A percentile compares a stretch with the other conserved stretches of the same genome.
phyloP scores from a whole-genome alignment of 2,329 filamentous ascomycete species.

The Alternaria consortialis region DNA sequence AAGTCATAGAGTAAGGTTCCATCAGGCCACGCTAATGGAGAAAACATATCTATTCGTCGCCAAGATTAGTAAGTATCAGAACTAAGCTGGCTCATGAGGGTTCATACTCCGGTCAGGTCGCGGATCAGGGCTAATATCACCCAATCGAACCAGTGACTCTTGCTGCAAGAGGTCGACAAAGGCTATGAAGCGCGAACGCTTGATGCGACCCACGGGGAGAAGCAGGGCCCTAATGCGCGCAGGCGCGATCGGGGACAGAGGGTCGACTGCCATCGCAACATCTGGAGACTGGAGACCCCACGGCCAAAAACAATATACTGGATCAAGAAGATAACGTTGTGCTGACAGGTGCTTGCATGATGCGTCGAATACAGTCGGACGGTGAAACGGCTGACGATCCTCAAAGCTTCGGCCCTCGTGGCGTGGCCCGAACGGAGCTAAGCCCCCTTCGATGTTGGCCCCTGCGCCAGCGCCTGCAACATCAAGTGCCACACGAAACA shows the following conservation, averaged over 20 bases:
- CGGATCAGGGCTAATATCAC: constrained; percentile 85
- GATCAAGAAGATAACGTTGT: constrained; percentile 21
- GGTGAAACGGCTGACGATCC: constrained; percentile 27
- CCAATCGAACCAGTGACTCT: constrained; percentile 83
- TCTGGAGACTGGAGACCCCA: constrained; percentile 43
- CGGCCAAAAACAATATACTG: constrained; percentile 23
- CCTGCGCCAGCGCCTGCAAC: constrained; percentile 20
- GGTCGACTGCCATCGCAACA: constrained; percentile 84
- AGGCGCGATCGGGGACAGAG: constrained; percentile 83
- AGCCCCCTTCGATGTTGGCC: constrained; percentile 11
- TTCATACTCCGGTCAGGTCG: constrained; percentile 83
- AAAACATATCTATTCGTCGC: constrained; percentile 80
- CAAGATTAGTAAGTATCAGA: constrained; percentile 44
- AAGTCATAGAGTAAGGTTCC: constrained; percentile 91
- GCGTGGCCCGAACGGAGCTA: constrained; percentile 28
- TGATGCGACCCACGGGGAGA: constrained; percentile 86
- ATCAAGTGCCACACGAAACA: constrained; percentile 15
- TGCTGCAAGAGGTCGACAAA: constrained; percentile 81
- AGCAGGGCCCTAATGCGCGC: constrained; percentile 89
- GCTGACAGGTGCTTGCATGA: constrained; percentile 29
- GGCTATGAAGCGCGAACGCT: constrained; percentile 77
- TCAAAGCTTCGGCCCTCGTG: constrained; percentile 33
- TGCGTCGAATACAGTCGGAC: constrained; percentile 31
- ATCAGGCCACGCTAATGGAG: constrained; percentile 84
- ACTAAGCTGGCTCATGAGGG: constrained; percentile 26